These are phyloP conservation scores for Solanum paucissectum DNA, from an alignment of 257 asterid genomes.

Conservation along the genomic window DNA sequence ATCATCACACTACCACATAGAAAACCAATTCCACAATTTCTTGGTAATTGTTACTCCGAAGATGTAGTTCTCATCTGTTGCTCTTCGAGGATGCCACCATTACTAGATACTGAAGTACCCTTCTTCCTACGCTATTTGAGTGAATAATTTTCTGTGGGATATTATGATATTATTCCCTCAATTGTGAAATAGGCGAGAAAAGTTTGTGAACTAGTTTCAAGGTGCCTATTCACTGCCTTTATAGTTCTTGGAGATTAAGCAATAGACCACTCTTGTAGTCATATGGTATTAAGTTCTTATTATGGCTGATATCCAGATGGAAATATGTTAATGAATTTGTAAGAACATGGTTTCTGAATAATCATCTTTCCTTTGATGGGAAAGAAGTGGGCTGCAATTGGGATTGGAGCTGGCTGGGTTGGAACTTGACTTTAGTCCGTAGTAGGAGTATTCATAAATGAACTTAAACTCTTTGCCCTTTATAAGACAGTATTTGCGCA, in stretches of 20 bases:
- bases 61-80: neutral
- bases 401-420: neutral
- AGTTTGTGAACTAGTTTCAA: neutral
- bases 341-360: neutral
- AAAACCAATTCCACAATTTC: neutral
- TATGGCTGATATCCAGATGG: neutral
- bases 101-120: neutral
- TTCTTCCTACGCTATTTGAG: neutral
- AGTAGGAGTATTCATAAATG: neutral
- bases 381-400: neutral
- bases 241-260: neutral
- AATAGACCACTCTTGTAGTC: neutral
- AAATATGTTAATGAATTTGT: neutral
- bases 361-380: neutral
- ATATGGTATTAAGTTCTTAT: neutral
- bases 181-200: neutral
- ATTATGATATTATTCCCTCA: neutral
- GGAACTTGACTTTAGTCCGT: neutral
- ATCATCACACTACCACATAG: neutral
- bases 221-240: neutral
- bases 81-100: neutral
- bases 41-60: neutral
- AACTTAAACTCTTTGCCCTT: neutral
- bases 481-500: neutral
- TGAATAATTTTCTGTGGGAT: neutral